A percentile compares a stretch with the other conserved stretches of the same genome.
Conservation (phyloP, 2,329 filamentous ascomycete genomes). For the Fusarium armeniacum region DNA sequence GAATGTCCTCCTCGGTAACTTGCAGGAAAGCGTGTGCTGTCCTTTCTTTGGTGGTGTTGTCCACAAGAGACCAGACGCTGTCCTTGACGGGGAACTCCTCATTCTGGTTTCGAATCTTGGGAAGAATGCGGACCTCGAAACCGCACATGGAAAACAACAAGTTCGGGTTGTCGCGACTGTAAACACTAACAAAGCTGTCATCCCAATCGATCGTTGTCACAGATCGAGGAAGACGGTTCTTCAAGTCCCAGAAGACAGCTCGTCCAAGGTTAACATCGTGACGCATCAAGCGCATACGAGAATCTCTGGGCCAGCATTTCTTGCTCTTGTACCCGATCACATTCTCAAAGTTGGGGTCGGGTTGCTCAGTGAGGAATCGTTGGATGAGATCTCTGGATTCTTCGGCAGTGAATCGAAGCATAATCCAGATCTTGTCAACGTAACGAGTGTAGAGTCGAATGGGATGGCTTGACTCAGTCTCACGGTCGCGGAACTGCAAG, state of each 20-base stretch:
- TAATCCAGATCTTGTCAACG: conserved; percentile 98
- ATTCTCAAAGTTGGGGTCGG: conserved; percentile 98
- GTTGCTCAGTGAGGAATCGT: conserved; percentile 96
- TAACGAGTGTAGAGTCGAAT: conserved; percentile 98
- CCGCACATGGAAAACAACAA: conserved; percentile 97
- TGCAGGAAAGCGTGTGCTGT: conserved; percentile 98
- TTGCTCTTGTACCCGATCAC: conserved; percentile 99
- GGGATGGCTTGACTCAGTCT: conserved; percentile 92
- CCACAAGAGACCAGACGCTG: conserved; percentile 96
- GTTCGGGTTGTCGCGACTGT: conserved; percentile 98
- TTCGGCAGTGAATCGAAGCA: conserved; percentile 92
- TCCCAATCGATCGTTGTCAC: conserved; percentile 99
- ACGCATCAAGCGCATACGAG: conserved; percentile 97
- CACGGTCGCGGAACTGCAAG: conserved; percentile 93
- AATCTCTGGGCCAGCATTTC: conserved; percentile 99
- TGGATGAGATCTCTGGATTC: conserved; percentile 97
- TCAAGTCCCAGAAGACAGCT: conserved; percentile 98
- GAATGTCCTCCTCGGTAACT: conserved; percentile 96
- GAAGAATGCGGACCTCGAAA: conserved; percentile 95
- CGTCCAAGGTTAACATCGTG: conserved; percentile 98
- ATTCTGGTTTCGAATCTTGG: conserved; percentile 93
- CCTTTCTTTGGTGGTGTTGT: conserved; percentile 96
- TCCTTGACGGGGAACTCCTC: conserved; percentile 98
- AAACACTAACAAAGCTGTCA: conserved; percentile 97
- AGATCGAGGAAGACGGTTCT: conserved; percentile 94